Percentiles rank a stretch among this genome's conserved stretches.
phyloP scores from a whole-genome alignment of 2,329 filamentous ascomycete genomes.

The Xylariaceae sp. region DNA sequence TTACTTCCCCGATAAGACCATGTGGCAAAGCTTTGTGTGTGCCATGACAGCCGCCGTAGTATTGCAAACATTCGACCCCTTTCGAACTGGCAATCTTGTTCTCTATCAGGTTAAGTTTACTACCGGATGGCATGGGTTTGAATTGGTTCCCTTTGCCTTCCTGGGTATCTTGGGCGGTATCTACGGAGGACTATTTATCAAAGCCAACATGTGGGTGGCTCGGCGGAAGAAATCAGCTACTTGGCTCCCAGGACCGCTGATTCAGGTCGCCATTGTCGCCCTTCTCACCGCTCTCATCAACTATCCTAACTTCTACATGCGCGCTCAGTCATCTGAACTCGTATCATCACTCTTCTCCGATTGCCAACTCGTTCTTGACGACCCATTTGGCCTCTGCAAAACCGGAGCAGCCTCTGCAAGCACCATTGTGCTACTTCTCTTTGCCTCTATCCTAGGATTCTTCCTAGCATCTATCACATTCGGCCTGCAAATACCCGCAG shows the following conservation, averaged over 20 bases:
- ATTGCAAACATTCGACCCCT: slow-evolving; percentile 88
- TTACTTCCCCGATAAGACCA: slow-evolving; percentile 97
- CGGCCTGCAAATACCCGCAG: slow-evolving; percentile 88
- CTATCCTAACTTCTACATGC: slow-evolving; percentile 95
- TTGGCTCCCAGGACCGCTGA: slow-evolving; percentile 67
- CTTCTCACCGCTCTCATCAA: slow-evolving; percentile 83
- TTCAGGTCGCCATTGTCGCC: slow-evolving; percentile 76
- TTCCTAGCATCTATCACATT: slow-evolving; percentile 85
- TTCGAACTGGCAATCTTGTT: slow-evolving; percentile 91
- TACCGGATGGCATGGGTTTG: slow-evolving; percentile 89
- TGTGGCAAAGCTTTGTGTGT: slow-evolving; percentile 99
- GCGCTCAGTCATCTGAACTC: slow-evolving; percentile 84
- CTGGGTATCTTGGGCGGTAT: slow-evolving; percentile 88
- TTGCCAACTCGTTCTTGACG: slow-evolving; percentile 75
- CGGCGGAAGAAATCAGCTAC: slow-evolving; percentile 67
- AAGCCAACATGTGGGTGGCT: slow-evolving; percentile 83
- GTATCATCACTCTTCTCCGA: slow-evolving; percentile 91
- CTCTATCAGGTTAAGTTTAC: slow-evolving; percentile 94
- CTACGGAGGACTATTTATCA: slow-evolving; percentile 93
- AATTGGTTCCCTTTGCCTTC: slow-evolving; percentile 80
- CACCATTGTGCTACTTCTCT: slow-evolving; percentile 76
- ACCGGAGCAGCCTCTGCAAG: slow-evolving; percentile 76
- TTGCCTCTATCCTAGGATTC: slow-evolving; percentile 81
- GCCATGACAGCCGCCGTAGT: slow-evolving; percentile 98
- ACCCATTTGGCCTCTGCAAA: slow-evolving; percentile 87